Base-by-base conservation (phyloP, 164 flowering plant genomes). In the Tinospora cordifolia region DNA sequence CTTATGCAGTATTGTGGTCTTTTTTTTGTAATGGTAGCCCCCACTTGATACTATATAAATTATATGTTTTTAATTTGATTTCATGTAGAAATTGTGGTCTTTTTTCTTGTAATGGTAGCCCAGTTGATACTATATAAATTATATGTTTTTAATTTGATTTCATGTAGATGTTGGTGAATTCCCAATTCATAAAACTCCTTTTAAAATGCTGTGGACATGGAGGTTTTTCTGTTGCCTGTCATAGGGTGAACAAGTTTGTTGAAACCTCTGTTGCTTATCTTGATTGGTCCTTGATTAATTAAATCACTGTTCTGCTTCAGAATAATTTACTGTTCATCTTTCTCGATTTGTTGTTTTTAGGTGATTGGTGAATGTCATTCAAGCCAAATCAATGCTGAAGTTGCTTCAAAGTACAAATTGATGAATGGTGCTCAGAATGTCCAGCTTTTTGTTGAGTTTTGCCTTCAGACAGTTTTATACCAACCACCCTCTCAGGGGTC, bases 351-450 rank as follows among this genome's bases (percentile, higher is more conserved):
- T 75, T 73, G 72, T 64, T 71, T 78, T 71, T 77, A 93, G 98
- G 94, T 87, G 62, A 86, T 91, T 78, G 98, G 98, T 40, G 94
- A 93, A 75, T 91, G 91, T 70, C 94, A 93, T 81, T 81, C 88
- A 69, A 77, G 73, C 79, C 58, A 66, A 71, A 74, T 90, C 76
- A 81, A 75, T 66, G 90, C 83, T 58, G 87, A 84, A 64, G 73
- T 82, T 80, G 87, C 84, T 79, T 81, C 76, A 72, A 86, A 85
- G 73, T 91, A 90, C 76, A 85, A 59, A 84, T 46, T 47, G 69
- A 66, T 86, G 30, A 75, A 69, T 60, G 78, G 72, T 69, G 81
- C 87, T 62, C 79, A 67, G 78, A 92, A 88, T 66, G 63, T 62
- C 67, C 86, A 80, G 58, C 66, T 88, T 68, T 87, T 93, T 81